Base-by-base conservation (phyloP, 495 filamentous ascomycete genomes). In the Barbatosphaeria neglecta region DNA sequence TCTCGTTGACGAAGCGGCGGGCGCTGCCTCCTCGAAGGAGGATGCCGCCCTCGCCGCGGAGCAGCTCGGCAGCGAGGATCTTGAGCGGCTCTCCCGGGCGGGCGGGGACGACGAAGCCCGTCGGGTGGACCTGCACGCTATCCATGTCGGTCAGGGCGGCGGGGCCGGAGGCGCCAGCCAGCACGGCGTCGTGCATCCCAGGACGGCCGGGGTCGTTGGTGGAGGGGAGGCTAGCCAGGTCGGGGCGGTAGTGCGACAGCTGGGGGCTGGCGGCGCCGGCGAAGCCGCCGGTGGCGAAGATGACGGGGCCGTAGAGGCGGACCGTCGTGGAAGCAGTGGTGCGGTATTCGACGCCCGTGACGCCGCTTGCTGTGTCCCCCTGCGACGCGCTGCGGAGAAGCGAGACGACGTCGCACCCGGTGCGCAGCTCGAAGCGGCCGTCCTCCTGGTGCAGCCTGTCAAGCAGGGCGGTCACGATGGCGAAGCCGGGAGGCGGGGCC, bases 51-150 rank as follows among this genome's bases (percentile, higher is more conserved):
- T 80, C 76, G 0, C 76, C 77, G 0, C 77, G 56, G 23, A 82
- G 55, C 40, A 77, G 63, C 57, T 82, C 78, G 0, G 78, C 77
- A 0, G 78, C 76, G n/a, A 81, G 66, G 51, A 82, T 75, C 57
- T 81, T 80, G 25, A 76, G 60, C 27, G 55, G 48, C 6, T 56
- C 49, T 1, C 25, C 11, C 3, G 63, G 55, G 37, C 56, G 51
- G 8, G 55, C 76, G 18, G 83, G 81, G 58, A 87, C 84, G 3
- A 87, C 72, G 41, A 89, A 78, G 43, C 82, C 82, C 2, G 84
- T 87, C 4, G 84, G 84, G 55, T 80, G 75, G 18, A 78, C 65
- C 56, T 78, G 75, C 11, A 78, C 73, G 45, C 60, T 58, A 2
- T 75, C 71, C 76, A 82, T 80, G 47, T 82, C 78, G 10, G 79